Conservation (phyloP, 192 early-diverging fungal genomes). For the Coemansia brasiliensis region DNA sequence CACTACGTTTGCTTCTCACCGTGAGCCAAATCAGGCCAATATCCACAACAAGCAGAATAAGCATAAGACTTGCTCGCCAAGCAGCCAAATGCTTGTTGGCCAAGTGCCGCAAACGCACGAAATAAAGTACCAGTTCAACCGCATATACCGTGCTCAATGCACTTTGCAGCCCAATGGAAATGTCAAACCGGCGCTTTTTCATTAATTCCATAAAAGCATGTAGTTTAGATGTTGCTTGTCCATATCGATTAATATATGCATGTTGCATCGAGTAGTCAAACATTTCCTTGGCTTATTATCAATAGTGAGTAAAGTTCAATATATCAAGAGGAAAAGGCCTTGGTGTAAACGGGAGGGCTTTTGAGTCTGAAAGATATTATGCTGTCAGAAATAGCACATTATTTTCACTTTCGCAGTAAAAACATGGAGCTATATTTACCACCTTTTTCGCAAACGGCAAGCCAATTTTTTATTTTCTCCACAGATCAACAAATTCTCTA, state of each 20-base stretch:
- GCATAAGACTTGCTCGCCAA: constrained; percentile 48
- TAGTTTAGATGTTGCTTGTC: constrained; percentile 9
- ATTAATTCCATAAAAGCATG: constrained; percentile 10
- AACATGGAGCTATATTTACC: too few species aligned
- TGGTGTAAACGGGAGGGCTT: too few species aligned
- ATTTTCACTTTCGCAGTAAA: too few species aligned
- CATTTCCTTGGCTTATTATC: constrained; percentile 12
- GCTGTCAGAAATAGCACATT: not conserved
- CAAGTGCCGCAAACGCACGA: constrained; percentile 35
- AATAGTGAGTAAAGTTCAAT: not conserved
- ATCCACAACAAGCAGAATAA: constrained; percentile 40
- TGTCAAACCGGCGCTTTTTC: constrained; percentile 38
- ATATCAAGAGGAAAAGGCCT: not conserved
- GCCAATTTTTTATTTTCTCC: too few species aligned
- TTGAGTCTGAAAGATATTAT: too few species aligned
- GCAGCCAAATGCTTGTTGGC: constrained; percentile 33
- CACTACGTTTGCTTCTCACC: constrained; percentile 26
- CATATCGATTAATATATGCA: constrained; percentile 10
- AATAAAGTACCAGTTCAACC: constrained; percentile 42
- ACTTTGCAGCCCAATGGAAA: constrained; percentile 46
- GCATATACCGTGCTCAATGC: constrained; percentile 34
- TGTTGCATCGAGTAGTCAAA: constrained; percentile 23
- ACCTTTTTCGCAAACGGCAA: too few species aligned
- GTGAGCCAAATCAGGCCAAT: constrained; percentile 50
- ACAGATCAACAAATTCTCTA: too few species aligned